These are phyloP conservation scores for Wickerhamomyces canadensis DNA, from an alignment of 805 yeast genomes.

Conservation along the genomic window DNA sequence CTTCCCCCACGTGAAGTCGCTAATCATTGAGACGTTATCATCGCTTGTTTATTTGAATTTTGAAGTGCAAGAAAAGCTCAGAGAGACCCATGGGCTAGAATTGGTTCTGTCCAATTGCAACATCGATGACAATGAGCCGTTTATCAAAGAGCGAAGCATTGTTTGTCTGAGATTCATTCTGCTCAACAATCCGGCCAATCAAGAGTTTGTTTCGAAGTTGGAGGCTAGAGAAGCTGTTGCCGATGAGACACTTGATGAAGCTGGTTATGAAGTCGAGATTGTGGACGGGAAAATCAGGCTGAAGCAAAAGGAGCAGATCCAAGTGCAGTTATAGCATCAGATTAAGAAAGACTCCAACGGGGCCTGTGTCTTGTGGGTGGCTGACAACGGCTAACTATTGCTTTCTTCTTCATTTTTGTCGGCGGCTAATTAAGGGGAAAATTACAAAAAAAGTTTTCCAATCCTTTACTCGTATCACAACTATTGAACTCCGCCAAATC, in stretches of 20 bases:
- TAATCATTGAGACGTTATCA: constrained; percentile 62
- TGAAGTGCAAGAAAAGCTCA: constrained; percentile 58
- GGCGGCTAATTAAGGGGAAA: too few species aligned
- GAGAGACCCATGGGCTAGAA: constrained; percentile 65
- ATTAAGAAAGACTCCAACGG: too few species aligned
- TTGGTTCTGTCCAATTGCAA: constrained; percentile 74
- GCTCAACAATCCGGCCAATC: constrained; percentile 62
- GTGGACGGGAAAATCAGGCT: constrained; percentile 64
- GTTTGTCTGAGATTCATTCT: constrained; percentile 69
- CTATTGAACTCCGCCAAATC: too few species aligned
- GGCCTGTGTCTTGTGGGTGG: too few species aligned
- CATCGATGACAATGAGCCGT: constrained; percentile 86
- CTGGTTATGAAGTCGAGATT: constrained; percentile 74
- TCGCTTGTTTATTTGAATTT: constrained; percentile 46
- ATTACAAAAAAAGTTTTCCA: too few species aligned
- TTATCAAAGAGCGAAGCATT: constrained; percentile 76
- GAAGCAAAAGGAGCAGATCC: constrained; percentile 27
- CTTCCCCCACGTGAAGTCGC: constrained; percentile 63
- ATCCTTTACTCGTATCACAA: too few species aligned
- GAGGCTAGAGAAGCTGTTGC: constrained; percentile 70
- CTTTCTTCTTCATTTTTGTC: too few species aligned
- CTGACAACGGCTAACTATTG: too few species aligned
- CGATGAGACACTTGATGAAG: constrained; percentile 54
- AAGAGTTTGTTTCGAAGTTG: constrained; percentile 64
- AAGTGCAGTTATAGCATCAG: too few species aligned